These are phyloP conservation scores for Leonotis leonurus DNA, from an alignment of 257 asterid species.

Conservation along the genomic window DNA sequence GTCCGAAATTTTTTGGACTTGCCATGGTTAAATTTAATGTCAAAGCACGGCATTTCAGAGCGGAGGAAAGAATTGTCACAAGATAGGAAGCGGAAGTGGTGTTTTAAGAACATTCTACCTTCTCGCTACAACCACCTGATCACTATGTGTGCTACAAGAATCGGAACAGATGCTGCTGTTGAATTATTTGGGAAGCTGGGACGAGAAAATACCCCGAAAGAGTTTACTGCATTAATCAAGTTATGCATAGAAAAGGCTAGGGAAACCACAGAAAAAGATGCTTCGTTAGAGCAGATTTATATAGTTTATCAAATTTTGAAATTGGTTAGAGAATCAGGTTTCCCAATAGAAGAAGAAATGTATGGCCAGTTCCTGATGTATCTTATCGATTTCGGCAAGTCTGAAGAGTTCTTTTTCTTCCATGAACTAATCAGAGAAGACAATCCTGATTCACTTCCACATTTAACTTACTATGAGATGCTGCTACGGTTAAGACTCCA, in stretches of 20 bases:
- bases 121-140: conserved; percentile 34
- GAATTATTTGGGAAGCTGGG: conserved; percentile 55
- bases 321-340: conserved; percentile 51
- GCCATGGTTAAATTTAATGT: conserved; percentile 36
- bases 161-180: conserved; percentile 50
- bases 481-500: conserved; percentile 50
- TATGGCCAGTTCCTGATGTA: conserved; percentile 61
- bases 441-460: conserved; percentile 40
- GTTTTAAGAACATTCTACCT: conserved; percentile 23
- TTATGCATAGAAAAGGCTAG: conserved; percentile 55
- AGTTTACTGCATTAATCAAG: conserved; percentile 43
- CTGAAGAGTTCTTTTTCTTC: conserved; percentile 67
- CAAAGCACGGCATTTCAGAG: conserved; percentile 23
- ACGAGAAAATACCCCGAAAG: conserved; percentile 50
- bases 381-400: conserved; percentile 60
- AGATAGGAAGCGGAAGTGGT: conserved; percentile 54
- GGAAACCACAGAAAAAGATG: conserved; percentile 55
- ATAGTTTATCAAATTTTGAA: conserved; percentile 51
- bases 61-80: conserved; percentile 48
- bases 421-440: conserved; percentile 45
- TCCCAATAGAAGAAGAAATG: conserved; percentile 51
- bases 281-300: conserved; percentile 40
- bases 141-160: conserved; percentile 39
- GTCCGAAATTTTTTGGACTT: conserved; percentile 15
- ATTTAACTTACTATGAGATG: conserved; percentile 80